These are phyloP conservation scores for Maudiozyma serrabonitensis DNA, from an alignment of 805 yeast genomes.

Conservation along the genomic window DNA sequence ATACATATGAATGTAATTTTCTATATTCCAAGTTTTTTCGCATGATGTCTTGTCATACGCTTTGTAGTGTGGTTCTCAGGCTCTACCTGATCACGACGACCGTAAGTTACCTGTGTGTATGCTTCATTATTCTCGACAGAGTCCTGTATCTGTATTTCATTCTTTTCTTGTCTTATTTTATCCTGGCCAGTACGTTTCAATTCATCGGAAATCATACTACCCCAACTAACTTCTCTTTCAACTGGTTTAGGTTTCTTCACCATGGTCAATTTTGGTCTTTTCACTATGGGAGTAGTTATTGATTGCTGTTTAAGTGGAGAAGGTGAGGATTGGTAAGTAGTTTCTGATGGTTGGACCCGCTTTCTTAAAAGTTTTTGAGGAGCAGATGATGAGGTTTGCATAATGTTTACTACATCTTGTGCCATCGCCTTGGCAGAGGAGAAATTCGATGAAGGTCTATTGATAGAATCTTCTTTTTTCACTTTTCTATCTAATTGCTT, in stretches of 20 bases:
- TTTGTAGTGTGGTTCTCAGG: constrained; percentile 1
- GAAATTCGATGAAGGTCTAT: background rate
- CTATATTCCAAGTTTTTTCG: constrained; percentile 11
- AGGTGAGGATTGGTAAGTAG: background rate
- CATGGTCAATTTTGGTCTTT: constrained; percentile 3
- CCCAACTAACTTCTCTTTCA: constrained; percentile 23
- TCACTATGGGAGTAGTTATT: background rate
- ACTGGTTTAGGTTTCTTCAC: constrained; percentile 5
- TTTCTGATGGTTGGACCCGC: background rate
- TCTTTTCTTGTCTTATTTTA: background rate
- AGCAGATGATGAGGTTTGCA: background rate
- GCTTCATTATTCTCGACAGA: constrained; percentile 1
- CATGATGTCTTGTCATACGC: constrained; percentile 17
- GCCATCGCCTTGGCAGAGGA: background rate
- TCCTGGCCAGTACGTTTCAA: constrained; percentile 3
- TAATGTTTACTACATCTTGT: background rate
- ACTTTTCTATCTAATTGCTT: background rate
- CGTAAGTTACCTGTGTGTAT: constrained; percentile 25
- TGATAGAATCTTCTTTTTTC: background rate
- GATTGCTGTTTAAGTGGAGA: background rate
- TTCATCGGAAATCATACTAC: constrained; percentile 17
- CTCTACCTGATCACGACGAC: constrained; percentile 3
- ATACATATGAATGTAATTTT: background rate
- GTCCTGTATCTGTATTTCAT: background rate
- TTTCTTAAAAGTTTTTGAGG: background rate